Evolutionary conservation across 768 basidiomycete species (phyloP).

Genomic region (Mycena epipterygia): DNA sequence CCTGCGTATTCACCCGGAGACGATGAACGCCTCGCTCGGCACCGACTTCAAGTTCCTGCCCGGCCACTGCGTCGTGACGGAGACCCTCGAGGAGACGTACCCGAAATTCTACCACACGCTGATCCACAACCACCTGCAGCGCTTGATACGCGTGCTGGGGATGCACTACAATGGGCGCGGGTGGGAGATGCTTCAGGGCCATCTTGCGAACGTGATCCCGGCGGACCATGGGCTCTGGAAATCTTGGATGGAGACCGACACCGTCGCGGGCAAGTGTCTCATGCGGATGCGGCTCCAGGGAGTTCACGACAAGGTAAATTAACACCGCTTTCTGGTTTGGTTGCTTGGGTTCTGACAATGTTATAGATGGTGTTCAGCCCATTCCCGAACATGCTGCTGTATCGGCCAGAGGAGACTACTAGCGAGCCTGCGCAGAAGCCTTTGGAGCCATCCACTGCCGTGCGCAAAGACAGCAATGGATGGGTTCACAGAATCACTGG

Average conservation of each 20-base stretch:
- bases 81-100: slow-evolving; percentile 63
- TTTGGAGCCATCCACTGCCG: too few species aligned
- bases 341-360: not conserved
- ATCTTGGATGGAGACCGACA: slow-evolving; percentile 60
- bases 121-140: slow-evolving; percentile 71
- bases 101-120: slow-evolving; percentile 73
- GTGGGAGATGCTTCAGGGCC: slow-evolving; percentile 63
- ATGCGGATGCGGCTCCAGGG: slow-evolving; percentile 71
- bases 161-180: slow-evolving; percentile 66
- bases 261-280: slow-evolving; percentile 68
- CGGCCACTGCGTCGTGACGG: slow-evolving; percentile 64
- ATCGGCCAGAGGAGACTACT: slow-evolving; percentile 49
- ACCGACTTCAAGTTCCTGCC: slow-evolving; percentile 66
- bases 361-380: slow-evolving; percentile 65
- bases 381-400: slow-evolving; percentile 69
- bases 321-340: not conserved
- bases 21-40: slow-evolving; percentile 62
- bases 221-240: slow-evolving; percentile 58
- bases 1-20: slow-evolving; percentile 66
- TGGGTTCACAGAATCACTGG: too few species aligned
- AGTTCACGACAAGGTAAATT: slow-evolving; percentile 67
- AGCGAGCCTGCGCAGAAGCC: too few species aligned
- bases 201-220: slow-evolving; percentile 61
- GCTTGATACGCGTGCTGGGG: slow-evolving; percentile 65
- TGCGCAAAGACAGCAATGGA: too few species aligned